Evolutionary conservation across 2,329 filamentous ascomycete genomes (phyloP).

Genomic region (Didymella exigua): DNA sequence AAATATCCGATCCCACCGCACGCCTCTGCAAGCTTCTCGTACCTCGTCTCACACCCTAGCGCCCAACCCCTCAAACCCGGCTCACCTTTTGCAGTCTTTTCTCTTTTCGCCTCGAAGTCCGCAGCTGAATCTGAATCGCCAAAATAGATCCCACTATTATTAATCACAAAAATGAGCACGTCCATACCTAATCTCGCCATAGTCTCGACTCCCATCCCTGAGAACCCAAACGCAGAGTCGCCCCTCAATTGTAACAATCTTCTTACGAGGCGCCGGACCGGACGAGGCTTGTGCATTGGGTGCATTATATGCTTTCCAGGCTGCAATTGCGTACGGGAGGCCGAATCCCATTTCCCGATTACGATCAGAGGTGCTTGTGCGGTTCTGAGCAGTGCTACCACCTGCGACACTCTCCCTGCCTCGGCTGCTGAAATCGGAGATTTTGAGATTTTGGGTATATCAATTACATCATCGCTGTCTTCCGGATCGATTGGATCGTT

Average conservation of each 20-base stretch:
- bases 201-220: constrained; percentile 61
- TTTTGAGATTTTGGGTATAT: neutral
- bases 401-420: constrained; percentile 49
- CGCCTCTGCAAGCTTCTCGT: constrained; percentile 61
- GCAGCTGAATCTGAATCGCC: constrained; percentile 47
- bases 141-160: constrained; percentile 56
- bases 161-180: constrained; percentile 61
- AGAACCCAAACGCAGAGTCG: constrained; percentile 63
- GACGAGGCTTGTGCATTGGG: constrained; percentile 44
- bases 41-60: constrained; percentile 60
- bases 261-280: constrained; percentile 50
- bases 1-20: constrained; percentile 61
- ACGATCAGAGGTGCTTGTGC: constrained; percentile 60
- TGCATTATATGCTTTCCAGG: constrained; percentile 61
- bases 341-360: constrained; percentile 66
- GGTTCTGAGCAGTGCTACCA: constrained; percentile 53
- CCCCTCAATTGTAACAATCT: constrained; percentile 64
- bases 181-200: constrained; percentile 62
- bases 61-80: constrained; percentile 54
- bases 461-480: constrained; percentile 18
- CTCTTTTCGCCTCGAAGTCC: constrained; percentile 54
- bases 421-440: constrained; percentile 46
- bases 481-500: constrained; percentile 37
- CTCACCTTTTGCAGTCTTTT: constrained; percentile 39
- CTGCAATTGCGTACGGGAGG: constrained; percentile 62